A percentile compares a stretch with the other conserved stretches of the same genome.
These are phyloP conservation scores for Telopea speciosissima DNA, from an alignment of 177 flowering plant species.

Conservation along the genomic window DNA sequence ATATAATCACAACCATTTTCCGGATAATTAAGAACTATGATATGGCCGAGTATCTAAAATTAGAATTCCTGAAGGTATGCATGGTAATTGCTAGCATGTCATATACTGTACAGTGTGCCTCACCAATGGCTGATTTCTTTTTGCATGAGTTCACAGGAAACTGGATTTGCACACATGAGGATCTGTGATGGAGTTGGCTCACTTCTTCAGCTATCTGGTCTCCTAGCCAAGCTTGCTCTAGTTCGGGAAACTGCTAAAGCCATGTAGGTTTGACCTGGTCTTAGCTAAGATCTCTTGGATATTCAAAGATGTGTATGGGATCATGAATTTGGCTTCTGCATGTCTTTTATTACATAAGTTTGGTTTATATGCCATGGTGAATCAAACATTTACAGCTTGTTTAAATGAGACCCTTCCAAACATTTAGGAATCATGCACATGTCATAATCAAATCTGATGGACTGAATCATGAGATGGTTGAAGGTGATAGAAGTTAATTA, in stretches of 20 bases:
- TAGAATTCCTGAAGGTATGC: slow-evolving; percentile 92
- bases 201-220: slow-evolving; percentile 83
- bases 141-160: slow-evolving; percentile 55
- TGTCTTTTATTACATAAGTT: background rate
- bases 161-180: slow-evolving; percentile 99
- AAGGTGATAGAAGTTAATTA: too few relatives aligned
- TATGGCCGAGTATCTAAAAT: slow-evolving; percentile 91
- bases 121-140: background rate
- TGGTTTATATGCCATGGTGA: background rate
- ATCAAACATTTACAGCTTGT: too few relatives aligned
- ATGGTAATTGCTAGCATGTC: too few relatives aligned
- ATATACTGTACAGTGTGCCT: background rate
- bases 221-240: slow-evolving; percentile 74
- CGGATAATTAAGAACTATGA: slow-evolving; percentile 89
- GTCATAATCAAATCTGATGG: too few relatives aligned
- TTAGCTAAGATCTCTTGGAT: background rate
- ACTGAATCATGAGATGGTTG: too few relatives aligned
- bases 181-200: slow-evolving; percentile 99
- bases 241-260: slow-evolving; percentile 89
- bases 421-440: too few relatives aligned
- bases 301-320: background rate
- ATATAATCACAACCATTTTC: slow-evolving; percentile 92
- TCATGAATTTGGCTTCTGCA: slow-evolving; percentile 4
- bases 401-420: too few relatives aligned
- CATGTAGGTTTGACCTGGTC: slow-evolving; percentile 22